These are phyloP conservation scores for Hypomontagnella submonticulosa DNA, from an alignment of 495 filamentous ascomycete genomes.

Conservation along the genomic window DNA sequence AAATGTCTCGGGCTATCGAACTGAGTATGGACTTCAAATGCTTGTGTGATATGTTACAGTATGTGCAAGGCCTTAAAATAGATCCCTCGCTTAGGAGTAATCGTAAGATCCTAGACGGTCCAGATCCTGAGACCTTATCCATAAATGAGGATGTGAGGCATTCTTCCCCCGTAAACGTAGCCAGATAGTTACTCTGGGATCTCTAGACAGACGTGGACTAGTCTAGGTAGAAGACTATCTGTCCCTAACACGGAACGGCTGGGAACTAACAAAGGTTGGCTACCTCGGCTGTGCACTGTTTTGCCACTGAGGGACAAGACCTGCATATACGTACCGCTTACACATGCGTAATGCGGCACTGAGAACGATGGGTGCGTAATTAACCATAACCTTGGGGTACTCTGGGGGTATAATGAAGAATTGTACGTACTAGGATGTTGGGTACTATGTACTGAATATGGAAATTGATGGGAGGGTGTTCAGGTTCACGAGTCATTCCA, in stretches of 20 bases:
- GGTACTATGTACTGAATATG: background rate
- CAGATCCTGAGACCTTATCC: background rate
- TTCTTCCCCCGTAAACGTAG: background rate
- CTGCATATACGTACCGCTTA: background rate
- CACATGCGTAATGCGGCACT: background rate
- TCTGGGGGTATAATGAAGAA: conserved; percentile 18
- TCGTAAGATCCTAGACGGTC: background rate
- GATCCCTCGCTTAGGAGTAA: background rate
- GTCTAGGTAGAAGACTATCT: too few species aligned
- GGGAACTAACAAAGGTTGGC: conserved; percentile 8
- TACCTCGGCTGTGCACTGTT: background rate
- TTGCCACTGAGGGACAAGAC: conserved; percentile 2
- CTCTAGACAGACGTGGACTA: too few species aligned
- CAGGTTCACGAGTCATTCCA: conserved; percentile 27
- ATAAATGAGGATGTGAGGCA: background rate
- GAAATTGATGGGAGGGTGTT: conserved; percentile 18
- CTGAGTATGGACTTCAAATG: background rate
- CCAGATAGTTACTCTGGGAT: too few species aligned
- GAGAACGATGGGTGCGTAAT: too few species aligned
- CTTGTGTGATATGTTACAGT: background rate
- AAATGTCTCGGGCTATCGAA: conserved; percentile 9
- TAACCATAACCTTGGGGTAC: conserved; percentile 1
- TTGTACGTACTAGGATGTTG: background rate
- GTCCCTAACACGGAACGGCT: conserved; percentile 1
- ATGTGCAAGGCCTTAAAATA: background rate